phyloP scores from a whole-genome alignment of 2,329 filamentous ascomycete genomes.

The Colletotrichum agaves region DNA sequence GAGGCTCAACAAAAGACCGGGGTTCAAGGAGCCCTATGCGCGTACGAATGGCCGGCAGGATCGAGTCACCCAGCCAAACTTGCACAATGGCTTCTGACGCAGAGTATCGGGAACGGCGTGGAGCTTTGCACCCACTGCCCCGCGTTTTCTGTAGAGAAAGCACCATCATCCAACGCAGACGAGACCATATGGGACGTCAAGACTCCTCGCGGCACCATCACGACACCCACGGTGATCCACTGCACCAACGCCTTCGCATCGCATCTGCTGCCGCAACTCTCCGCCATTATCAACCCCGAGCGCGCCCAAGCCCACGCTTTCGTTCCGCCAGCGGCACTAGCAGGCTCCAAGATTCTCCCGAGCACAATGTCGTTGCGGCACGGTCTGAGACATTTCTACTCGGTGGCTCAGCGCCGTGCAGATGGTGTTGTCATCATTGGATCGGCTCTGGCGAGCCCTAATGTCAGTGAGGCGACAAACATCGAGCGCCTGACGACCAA shows the following conservation, averaged over 20 bases:
- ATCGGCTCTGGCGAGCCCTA: conserved; percentile 9
- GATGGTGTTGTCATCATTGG: conserved; percentile 22
- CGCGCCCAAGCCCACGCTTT: conserved; percentile 21
- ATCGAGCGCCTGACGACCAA: conserved; percentile 4
- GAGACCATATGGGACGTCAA: neutral
- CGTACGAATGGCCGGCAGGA: conserved; percentile 62
- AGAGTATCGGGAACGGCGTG: conserved; percentile 50
- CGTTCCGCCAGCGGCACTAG: conserved; percentile 51
- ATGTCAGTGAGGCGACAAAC: conserved; percentile 13
- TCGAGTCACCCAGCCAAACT: conserved; percentile 61
- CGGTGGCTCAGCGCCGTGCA: conserved; percentile 56
- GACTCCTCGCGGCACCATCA: conserved; percentile 3
- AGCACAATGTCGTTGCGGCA: conserved; percentile 59
- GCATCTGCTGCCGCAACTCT: conserved; percentile 19
- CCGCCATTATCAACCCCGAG: conserved; percentile 8
- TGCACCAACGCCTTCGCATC: conserved; percentile 20
- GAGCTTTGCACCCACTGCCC: conserved; percentile 45
- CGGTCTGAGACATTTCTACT: conserved; percentile 59
- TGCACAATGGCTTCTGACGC: conserved; percentile 57
- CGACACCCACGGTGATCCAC: conserved; percentile 10
- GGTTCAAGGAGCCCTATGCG: conserved; percentile 51
- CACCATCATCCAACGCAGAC: neutral
- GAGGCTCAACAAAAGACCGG: conserved; percentile 53
- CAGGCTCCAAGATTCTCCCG: conserved; percentile 45
- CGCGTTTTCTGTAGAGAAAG: neutral